Evolutionary conservation across 257 asterid genomes (phyloP).

Genomic region (Solanum paucissectum): DNA sequence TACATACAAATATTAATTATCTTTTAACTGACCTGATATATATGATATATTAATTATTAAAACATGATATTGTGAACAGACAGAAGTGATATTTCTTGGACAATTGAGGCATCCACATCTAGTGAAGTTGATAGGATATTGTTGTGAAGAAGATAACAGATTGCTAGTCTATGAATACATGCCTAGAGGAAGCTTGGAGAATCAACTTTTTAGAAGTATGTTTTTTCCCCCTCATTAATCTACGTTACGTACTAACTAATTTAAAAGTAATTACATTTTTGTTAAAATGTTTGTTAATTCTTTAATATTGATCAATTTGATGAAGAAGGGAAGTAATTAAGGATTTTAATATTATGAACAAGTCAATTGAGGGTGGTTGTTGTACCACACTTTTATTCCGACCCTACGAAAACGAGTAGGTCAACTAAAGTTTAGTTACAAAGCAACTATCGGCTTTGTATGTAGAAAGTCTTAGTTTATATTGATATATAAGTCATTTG

Average conservation of each 20-base stretch:
- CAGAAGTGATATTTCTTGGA: constrained; percentile 79
- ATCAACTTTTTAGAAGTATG: constrained; percentile 87
- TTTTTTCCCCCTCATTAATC: not conserved
- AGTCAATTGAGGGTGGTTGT: not conserved
- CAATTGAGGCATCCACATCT: constrained; percentile 76
- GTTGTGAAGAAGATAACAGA: constrained; percentile 95
- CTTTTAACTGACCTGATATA: not conserved
- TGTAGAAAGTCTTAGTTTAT: not conserved
- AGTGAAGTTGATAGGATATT: constrained; percentile 90
- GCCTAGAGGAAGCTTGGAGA: constrained; percentile 95
- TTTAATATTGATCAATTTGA: not conserved
- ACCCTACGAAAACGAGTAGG: not conserved
- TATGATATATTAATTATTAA: too few species aligned
- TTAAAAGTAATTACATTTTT: not conserved
- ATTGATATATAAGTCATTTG: not conserved
- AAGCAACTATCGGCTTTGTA: not conserved
- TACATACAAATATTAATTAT: not conserved
- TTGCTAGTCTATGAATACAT: constrained; percentile 81
- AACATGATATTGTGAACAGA: constrained; percentile 34
- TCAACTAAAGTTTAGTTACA: not conserved
- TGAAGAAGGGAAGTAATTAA: not conserved
- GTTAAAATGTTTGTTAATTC: too few species aligned
- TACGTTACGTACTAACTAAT: not conserved
- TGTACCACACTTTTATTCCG: not conserved
- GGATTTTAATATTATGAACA: not conserved